These are phyloP conservation scores for Sideroxylon spinosum DNA, from an alignment of 179 eudicot species.

Conservation along the genomic window DNA sequence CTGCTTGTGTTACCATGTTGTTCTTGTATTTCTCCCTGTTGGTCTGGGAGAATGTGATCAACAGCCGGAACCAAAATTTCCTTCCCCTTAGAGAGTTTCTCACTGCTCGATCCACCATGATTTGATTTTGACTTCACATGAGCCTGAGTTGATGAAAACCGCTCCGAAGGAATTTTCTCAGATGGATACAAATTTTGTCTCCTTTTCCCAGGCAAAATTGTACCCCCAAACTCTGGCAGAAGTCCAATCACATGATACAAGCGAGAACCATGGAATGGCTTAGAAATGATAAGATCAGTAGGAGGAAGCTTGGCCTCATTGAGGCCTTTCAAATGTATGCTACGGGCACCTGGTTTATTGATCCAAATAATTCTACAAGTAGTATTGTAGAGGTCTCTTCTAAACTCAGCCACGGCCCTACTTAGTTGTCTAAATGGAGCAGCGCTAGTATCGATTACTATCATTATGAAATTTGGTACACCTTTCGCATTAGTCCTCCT, in stretches of 20 bases:
- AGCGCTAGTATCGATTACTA: conserved; percentile 55
- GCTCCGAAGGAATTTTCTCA: neutral
- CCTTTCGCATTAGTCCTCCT: conserved; percentile 16
- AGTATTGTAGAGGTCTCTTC: conserved; percentile 37
- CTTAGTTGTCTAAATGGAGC: conserved; percentile 47
- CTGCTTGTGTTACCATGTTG: conserved; percentile 8
- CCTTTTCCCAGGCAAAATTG: conserved; percentile 11
- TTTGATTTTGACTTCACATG: neutral
- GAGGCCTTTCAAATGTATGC: conserved; percentile 37
- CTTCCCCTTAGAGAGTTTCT: conserved; percentile 5
- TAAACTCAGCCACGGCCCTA: conserved; percentile 54
- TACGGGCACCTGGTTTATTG: conserved; percentile 37
- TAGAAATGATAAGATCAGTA: conserved; percentile 46
- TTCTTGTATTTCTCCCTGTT: conserved; percentile 11
- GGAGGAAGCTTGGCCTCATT: conserved; percentile 46
- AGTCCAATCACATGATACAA: conserved; percentile 40
- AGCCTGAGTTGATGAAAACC: neutral
- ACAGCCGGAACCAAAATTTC: neutral
- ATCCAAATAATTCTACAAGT: conserved; percentile 67
- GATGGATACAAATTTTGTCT: neutral
- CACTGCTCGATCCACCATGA: neutral
- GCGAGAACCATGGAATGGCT: conserved; percentile 78
- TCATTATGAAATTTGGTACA: conserved; percentile 33
- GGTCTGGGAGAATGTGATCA: neutral
- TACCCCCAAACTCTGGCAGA: conserved; percentile 74